These are phyloP conservation scores for Symbiodinium pilosum DNA, from an alignment of 73 alveolate genomes.

Conservation along the genomic window DNA sequence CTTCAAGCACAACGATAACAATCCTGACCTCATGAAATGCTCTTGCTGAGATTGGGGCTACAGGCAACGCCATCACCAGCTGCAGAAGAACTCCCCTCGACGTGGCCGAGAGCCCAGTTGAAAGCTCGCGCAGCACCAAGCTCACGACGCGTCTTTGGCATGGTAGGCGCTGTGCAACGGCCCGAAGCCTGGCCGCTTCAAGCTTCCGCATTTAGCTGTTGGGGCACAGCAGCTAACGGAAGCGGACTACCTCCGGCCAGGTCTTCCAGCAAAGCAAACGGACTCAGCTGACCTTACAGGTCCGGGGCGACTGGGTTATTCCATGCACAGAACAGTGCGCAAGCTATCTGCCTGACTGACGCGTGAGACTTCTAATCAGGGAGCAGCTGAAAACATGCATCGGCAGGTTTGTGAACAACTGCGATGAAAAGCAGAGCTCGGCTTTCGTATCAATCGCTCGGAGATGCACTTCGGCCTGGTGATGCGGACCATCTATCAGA, in stretches of 20 bases:
- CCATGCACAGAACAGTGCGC: neutral
- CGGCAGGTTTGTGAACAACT: no score
- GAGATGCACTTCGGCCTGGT: neutral
- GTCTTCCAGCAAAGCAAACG: neutral
- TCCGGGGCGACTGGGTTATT: no score
- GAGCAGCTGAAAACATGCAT: no score
- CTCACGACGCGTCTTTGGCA: neutral
- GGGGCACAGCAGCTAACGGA: no score
- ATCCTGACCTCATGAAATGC: neutral
- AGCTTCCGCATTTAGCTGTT: no score
- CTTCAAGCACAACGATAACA: no score
- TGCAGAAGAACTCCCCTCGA: neutral
- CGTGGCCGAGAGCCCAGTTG: no score
- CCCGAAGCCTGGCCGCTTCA: neutral
- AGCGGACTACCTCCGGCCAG: neutral
- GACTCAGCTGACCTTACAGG: neutral
- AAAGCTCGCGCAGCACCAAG: neutral
- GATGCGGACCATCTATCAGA: neutral
- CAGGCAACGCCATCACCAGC: constrained; percentile 15
- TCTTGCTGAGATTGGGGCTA: neutral
- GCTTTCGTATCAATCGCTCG: no score
- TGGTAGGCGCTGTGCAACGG: constrained; percentile 7
- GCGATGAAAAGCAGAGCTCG: no score
- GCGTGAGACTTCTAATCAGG: neutral
- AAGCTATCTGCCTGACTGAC: neutral